These are phyloP conservation scores for Venturia oleaginea DNA, from an alignment of 2,329 filamentous ascomycete species.

Conservation along the genomic window DNA sequence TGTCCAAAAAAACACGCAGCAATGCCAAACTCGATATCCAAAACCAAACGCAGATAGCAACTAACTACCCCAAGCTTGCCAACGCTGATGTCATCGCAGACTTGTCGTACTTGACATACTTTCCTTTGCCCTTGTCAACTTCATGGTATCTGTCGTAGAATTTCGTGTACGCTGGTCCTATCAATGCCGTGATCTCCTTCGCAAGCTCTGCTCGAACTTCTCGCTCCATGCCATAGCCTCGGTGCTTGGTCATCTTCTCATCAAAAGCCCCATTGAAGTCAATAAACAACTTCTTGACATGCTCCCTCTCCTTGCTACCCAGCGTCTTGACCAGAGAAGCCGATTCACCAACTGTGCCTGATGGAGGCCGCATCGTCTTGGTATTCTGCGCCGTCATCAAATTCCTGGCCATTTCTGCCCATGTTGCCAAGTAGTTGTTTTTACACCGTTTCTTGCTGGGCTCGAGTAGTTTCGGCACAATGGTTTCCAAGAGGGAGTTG, in stretches of 20 bases:
- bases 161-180: conserved; percentile 86
- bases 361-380: conserved; percentile 60
- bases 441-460: conserved; percentile 82
- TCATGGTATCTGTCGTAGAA: conserved; percentile 98
- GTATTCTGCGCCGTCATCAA: conserved; percentile 87
- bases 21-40: neutral
- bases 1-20: neutral
- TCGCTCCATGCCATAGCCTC: conserved; percentile 76
- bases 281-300: conserved; percentile 92
- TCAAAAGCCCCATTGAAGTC: conserved; percentile 88
- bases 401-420: conserved; percentile 80
- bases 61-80: conserved; percentile 33
- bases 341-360: conserved; percentile 60
- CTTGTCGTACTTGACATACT: conserved; percentile 98
- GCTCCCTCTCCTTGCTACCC: conserved; percentile 85
- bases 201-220: conserved; percentile 76
- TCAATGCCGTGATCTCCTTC: conserved; percentile 78
- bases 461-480: conserved; percentile 42
- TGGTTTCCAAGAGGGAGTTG: conserved; percentile 48
- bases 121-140: conserved; percentile 93
- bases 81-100: conserved; percentile 58
- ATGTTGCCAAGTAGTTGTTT: conserved; percentile 72
- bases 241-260: conserved; percentile 75
- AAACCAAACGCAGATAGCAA: neutral
- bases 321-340: conserved; percentile 75